Evolutionary conservation across 306 rosid species (phyloP), one percentile per base, ranked within the genome.

Genomic region (Aeschynomene evenia): DNA sequence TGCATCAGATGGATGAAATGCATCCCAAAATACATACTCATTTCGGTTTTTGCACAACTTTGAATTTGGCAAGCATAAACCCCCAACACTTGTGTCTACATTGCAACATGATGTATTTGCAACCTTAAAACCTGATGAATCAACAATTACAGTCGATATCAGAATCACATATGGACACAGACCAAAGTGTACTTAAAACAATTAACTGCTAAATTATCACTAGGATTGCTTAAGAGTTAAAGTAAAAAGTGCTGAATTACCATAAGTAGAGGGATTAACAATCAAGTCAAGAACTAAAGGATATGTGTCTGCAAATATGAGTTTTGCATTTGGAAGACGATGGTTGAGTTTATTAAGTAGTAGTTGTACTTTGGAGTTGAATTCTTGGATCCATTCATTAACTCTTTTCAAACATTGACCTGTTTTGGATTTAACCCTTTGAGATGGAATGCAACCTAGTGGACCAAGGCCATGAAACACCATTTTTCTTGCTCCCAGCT

Each of bases 381-480:
- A 76, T 48, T 72, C 74, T 23, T 33, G 31, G 12, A 83, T 59
- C 84, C 84, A 83, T 69, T 76, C 69, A 55, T 92, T 92, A 4
- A 92, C 91, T 55, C 76, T 75, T 62, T 71, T 80, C 23, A 92
- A 79, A 84, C 98, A 92, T 77, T 86, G 63, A 0, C 96, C 82
- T 22, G 1, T 64, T 69, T 37, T 88, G 46, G 98, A 89, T 66
- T 90, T 92, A 55, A 86, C 96, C 68, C 95, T 78, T 45, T 92
- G 96, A 11, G 98, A 92, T 24, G 98, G 96, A 77, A 92, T 89
- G 79, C 98, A 92, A n/a, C 98, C 98, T 0, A 89, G 82, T 6
- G 98, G 96, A 4, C 93, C 93, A 39, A 92, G 61, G 18, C 96
- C 96, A 53, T 92, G 85, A 55, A 89, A 40, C 5, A 84, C 75